Conservation (phyloP, 129 eudicot species). For the Flaveria sonorensis region DNA sequence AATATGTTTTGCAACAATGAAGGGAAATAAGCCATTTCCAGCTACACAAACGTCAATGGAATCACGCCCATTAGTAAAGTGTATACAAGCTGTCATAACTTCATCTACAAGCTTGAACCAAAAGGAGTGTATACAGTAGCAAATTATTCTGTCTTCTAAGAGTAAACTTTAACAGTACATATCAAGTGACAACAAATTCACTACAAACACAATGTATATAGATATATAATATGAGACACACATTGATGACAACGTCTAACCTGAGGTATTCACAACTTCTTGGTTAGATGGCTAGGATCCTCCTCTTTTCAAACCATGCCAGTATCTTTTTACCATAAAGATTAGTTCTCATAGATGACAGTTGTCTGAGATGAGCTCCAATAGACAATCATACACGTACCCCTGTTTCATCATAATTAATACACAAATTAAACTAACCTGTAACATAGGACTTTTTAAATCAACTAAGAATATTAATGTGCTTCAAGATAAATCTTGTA, state of each 20-base stretch:
- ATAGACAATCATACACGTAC: conserved; percentile 31
- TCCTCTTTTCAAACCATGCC: conserved; percentile 54
- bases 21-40: conserved; percentile 1
- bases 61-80: conserved; percentile 12
- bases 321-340: conserved; percentile 62
- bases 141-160: conserved; percentile 20
- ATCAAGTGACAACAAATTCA: conserved; percentile 28
- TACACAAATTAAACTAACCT: not conserved
- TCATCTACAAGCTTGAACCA: conserved; percentile 19
- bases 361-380: conserved; percentile 44
- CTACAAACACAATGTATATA: conserved; percentile 31
- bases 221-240: conserved; percentile 22
- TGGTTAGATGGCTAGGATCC: conserved; percentile 34
- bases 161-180: conserved; percentile 23
- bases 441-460: too few relatives aligned
- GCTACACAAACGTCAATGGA: not conserved
- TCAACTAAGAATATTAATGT: not conserved
- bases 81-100: conserved; percentile 25
- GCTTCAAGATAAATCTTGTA: not conserved
- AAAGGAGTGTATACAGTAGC: conserved; percentile 29
- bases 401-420: conserved; percentile 47
- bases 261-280: conserved; percentile 27
- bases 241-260: conserved; percentile 24
- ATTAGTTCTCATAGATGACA: conserved; percentile 52
- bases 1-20: not conserved